phyloP scores from a whole-genome alignment of 1,284 basidiomycete species.

The Marasmius fiardii region DNA sequence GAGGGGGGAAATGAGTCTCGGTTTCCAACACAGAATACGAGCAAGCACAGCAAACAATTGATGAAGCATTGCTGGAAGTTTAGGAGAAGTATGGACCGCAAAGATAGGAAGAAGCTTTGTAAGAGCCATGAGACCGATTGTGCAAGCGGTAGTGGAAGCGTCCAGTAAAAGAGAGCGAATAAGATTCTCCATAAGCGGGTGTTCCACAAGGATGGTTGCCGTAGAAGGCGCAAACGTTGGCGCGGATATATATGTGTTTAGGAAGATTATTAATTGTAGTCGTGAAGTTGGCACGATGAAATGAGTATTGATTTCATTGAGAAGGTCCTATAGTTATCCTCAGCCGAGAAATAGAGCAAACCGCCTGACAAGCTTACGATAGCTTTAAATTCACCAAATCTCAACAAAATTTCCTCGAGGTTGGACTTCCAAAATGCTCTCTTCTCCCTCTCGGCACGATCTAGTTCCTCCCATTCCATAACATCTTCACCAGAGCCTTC shows the following conservation, averaged over 20 bases:
- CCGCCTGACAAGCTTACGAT: constrained; percentile 41
- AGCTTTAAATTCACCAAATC: constrained; percentile 57
- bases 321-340: constrained; percentile 51
- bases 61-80: constrained; percentile 58
- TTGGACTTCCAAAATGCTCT: constrained; percentile 70
- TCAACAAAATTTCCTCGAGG: constrained; percentile 68
- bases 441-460: constrained; percentile 55
- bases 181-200: constrained; percentile 60
- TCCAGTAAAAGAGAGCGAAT: constrained; percentile 66
- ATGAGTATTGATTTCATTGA: constrained; percentile 58
- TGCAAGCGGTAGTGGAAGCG: constrained; percentile 66
- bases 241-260: constrained; percentile 59
- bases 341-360: constrained; percentile 14
- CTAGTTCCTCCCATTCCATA: constrained; percentile 67
- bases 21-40: constrained; percentile 69
- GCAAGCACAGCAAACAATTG: constrained; percentile 62
- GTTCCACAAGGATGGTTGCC: constrained; percentile 51
- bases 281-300: constrained; percentile 58
- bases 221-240: constrained; percentile 42
- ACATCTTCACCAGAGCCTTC: constrained; percentile 70
- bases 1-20: constrained; percentile 31
- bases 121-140: constrained; percentile 56
- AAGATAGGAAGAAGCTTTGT: constrained; percentile 72
- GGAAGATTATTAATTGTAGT: constrained; percentile 63
- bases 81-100: constrained; percentile 55